Conservation (phyloP, 371 early-diverging fungal species). For the Dipsacomyces acuminosporus region DNA sequence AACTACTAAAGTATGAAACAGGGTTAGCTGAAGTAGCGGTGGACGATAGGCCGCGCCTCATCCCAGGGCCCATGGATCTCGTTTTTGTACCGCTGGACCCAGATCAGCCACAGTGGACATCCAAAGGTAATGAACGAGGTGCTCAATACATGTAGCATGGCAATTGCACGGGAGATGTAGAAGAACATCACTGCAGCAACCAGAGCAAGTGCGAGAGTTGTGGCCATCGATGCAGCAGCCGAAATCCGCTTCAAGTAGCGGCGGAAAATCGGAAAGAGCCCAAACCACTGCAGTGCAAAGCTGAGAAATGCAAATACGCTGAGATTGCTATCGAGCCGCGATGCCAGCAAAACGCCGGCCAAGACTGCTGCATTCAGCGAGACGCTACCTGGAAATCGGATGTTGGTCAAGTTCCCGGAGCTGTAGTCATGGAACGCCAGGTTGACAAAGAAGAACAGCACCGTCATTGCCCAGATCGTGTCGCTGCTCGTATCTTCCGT, state of each 20-base stretch:
- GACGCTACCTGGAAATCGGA: conserved; percentile 83
- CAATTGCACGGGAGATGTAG: conserved; percentile 66
- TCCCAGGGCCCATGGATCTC: conserved; percentile 97
- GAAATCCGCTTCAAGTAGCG: conserved; percentile 69
- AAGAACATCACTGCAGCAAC: conserved; percentile 58
- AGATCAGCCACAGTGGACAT: conserved; percentile 87
- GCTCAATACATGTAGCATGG: conserved; percentile 60
- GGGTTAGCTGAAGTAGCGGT: conserved; percentile 32
- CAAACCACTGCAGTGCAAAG: conserved; percentile 89
- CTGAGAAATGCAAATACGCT: conserved; percentile 85
- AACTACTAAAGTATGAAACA: background rate
- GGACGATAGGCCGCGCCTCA: conserved; percentile 76
- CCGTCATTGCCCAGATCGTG: conserved; percentile 90
- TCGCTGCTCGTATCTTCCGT: conserved; percentile 87
- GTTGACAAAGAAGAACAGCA: conserved; percentile 75
- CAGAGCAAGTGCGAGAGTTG: conserved; percentile 60
- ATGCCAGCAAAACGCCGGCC: conserved; percentile 91
- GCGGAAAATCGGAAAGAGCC: conserved; percentile 84
- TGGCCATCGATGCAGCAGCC: conserved; percentile 53
- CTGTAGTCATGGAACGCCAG: conserved; percentile 88
- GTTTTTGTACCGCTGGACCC: conserved; percentile 89
- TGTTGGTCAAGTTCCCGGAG: conserved; percentile 48
- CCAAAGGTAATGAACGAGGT: conserved; percentile 75
- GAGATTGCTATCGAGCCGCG: conserved; percentile 72
- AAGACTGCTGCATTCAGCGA: conserved; percentile 95